Percentiles rank a stretch among this genome's conserved stretches.
These are phyloP conservation scores for Zasmidium citrigriseum DNA, from an alignment of 2,329 filamentous ascomycete genomes.

Conservation along the genomic window DNA sequence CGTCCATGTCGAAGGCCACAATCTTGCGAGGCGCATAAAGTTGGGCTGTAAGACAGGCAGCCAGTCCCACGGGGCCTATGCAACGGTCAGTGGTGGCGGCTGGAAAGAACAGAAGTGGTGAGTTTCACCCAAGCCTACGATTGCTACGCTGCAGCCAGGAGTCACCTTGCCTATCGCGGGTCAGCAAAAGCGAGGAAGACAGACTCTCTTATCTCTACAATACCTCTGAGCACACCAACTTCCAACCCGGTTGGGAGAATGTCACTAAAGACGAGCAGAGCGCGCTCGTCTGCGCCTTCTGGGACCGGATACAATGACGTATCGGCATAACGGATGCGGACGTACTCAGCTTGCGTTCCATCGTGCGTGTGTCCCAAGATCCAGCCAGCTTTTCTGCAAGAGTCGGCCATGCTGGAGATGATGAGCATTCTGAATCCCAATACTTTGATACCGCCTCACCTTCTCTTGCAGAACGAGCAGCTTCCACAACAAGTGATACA, in stretches of 20 bases:
- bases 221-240: conserved; percentile 51
- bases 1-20: conserved; percentile 55
- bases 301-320: conserved; percentile 51
- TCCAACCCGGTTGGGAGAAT: conserved; percentile 60
- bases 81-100: background rate
- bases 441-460: conserved; percentile 9
- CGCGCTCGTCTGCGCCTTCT: conserved; percentile 42
- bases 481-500: conserved; percentile 52
- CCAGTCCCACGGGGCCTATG: conserved; percentile 58
- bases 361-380: conserved; percentile 55
- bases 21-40: conserved; percentile 56
- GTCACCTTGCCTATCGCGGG: conserved; percentile 44
- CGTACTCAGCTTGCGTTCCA: conserved; percentile 60
- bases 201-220: background rate
- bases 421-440: background rate
- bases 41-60: conserved; percentile 55
- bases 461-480: conserved; percentile 52
- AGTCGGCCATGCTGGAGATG: conserved; percentile 50
- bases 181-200: background rate
- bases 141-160: conserved; percentile 54
- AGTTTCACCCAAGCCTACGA: conserved; percentile 49
- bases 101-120: background rate
- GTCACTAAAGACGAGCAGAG: conserved; percentile 56
- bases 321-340: conserved; percentile 54
- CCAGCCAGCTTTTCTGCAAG: conserved; percentile 58